Conservation (phyloP, 768 basidiomycete genomes). For the Hortiboletus campestris region DNA sequence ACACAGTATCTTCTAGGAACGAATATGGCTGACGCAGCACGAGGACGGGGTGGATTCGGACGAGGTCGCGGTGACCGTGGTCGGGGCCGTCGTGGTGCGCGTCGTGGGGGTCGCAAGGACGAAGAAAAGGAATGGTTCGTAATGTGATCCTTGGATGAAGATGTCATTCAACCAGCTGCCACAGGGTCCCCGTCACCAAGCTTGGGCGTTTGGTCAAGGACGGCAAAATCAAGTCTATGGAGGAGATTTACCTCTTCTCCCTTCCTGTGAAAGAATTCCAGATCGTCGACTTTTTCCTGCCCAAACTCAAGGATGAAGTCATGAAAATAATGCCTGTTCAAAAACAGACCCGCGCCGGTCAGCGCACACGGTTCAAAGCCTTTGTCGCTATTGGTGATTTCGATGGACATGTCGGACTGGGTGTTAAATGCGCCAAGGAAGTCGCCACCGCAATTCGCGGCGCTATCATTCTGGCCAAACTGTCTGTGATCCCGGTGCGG, state of each 20-base stretch:
- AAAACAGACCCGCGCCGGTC: conserved; percentile 99
- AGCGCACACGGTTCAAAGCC: conserved; percentile 99
- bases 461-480: conserved; percentile 97
- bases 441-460: conserved; percentile 99
- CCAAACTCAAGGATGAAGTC: conserved; percentile 98
- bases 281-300: conserved; percentile 99
- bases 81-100: conserved; percentile 71
- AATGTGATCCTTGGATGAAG: neutral
- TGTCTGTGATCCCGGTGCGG: conserved; percentile 96
- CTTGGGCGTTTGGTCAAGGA: conserved; percentile 99
- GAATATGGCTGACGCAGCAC: conserved; percentile 85
- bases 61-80: conserved; percentile 75
- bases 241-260: conserved; percentile 99
- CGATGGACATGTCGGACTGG: conserved; percentile 98
- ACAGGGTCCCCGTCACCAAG: conserved; percentile 96
- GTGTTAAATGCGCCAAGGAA: conserved; percentile 99
- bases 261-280: conserved; percentile 99
- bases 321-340: conserved; percentile 99
- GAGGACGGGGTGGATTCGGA: conserved; percentile 90
- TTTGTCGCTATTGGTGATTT: conserved; percentile 99
- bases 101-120: conserved; percentile 97
- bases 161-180: conserved; percentile 8
- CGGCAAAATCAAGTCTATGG: conserved; percentile 99
- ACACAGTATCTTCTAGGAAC: conserved; percentile 25
- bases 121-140: conserved; percentile 99